Base-by-base conservation (phyloP, 2,329 filamentous ascomycete species). In the Aaosphaeria arxii region DNA sequence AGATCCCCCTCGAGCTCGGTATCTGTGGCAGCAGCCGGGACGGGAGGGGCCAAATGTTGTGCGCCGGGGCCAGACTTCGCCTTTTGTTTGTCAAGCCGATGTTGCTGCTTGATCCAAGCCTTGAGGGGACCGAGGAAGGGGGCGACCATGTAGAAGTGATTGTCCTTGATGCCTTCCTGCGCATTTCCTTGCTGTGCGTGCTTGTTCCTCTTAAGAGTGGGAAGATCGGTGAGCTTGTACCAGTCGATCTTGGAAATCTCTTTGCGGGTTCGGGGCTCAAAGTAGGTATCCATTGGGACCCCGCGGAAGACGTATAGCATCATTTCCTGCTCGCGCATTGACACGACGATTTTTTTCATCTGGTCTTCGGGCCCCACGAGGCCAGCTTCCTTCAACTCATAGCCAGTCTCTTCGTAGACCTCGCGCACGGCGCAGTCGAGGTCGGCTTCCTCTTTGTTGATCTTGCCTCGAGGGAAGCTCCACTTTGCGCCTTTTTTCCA, bases 71-170 rank as follows among this genome's bases (percentile, higher is more conserved):
- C 58, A 13, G 54, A 53, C 7, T 55, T 51, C 13, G 70, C 66
- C 53, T 73, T 74, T 57, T 76, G 74, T 6, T 76, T 75, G 58
- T 89, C 88, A n/a, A 80, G 77, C 71, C 86, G 91, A 74, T 83
- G 87, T 71, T 95, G 89, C 54, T 87, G 82, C n/a, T 84, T 76
- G 42, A 97, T 90, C 91, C 91, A 97, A 67, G 89, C 90, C 71
- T 90, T 91, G 43, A 99, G 72, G 5, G 85, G 88, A 1, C 84
- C 84, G 46, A 97, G 77, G 65, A 99, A 99, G 0, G 92, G 91
- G 0, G 91, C 91, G 13, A 99, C 94, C 89, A 97, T 96, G 72
- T 96, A 99, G 68, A 96, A 97, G 64, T 92, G 96, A 69, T 89
- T 91, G 38, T 85, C 84, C 58, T 87, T 89, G 9, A 82, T 71